A percentile compares a stretch with the other conserved stretches of the same genome.
Evolutionary conservation across 352 stramenopile species (phyloP).

Genomic region (Phytophthora sp.): DNA sequence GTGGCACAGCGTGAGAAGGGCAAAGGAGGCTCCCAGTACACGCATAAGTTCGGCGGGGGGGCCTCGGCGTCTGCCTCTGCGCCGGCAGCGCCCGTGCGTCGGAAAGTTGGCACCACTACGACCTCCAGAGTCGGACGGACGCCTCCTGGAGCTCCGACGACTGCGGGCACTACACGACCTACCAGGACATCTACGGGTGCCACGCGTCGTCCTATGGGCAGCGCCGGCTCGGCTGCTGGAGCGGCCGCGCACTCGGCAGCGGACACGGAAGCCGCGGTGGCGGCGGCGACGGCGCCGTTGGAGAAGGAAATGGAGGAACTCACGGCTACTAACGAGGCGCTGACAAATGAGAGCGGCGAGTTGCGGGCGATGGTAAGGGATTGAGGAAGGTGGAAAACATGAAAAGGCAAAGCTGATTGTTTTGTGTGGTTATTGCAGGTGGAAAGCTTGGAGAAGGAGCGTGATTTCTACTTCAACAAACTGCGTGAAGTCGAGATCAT

Average conservation of each 20-base stretch:
- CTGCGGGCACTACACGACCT: slow-evolving; percentile 17
- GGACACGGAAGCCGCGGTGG: slow-evolving; percentile 38
- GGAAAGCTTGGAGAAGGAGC: slow-evolving; percentile 92
- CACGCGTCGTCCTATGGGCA: slow-evolving; percentile 44
- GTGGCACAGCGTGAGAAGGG: slow-evolving; percentile 91
- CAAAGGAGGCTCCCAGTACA: slow-evolving; percentile 92
- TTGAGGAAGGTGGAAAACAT: background rate
- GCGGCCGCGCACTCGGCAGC: slow-evolving; percentile 17
- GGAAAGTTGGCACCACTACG: slow-evolving; percentile 44
- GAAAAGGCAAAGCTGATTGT: slow-evolving; percentile 5
- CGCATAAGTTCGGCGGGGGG: slow-evolving; percentile 64
- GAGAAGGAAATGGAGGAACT: slow-evolving; percentile 84
- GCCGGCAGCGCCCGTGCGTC: slow-evolving; percentile 41
- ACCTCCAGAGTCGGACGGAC: slow-evolving; percentile 45
- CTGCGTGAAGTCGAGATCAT: slow-evolving; percentile 97
- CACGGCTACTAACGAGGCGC: slow-evolving; percentile 60
- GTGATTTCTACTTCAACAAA: slow-evolving; percentile 99
- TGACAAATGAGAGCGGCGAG: slow-evolving; percentile 83
- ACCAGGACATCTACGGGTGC: slow-evolving; percentile 31
- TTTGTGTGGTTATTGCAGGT: slow-evolving; percentile 50
- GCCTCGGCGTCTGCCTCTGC: slow-evolving; percentile 6
- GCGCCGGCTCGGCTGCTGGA: slow-evolving; percentile 22
- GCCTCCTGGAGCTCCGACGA: slow-evolving; percentile 53
- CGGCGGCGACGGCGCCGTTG: slow-evolving; percentile 47
- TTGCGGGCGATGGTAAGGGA: slow-evolving; percentile 68